Evolutionary conservation across 2,329 filamentous ascomycete species (phyloP).

Genomic region (Diaporthe eres): DNA sequence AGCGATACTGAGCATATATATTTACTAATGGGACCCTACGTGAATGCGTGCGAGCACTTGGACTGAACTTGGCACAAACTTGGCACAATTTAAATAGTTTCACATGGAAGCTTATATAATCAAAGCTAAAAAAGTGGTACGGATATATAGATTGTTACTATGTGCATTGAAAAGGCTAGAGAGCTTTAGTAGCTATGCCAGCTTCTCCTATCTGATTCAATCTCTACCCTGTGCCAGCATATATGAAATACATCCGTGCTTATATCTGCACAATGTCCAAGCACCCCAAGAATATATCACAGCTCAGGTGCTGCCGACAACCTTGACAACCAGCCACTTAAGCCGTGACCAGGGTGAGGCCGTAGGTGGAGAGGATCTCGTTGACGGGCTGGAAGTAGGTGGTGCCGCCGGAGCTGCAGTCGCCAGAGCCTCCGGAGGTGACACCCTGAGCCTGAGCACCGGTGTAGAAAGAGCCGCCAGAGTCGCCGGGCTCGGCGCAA

Average conservation of each 20-base stretch:
- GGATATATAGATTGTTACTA: neutral
- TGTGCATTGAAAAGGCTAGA: neutral
- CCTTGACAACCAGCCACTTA: neutral
- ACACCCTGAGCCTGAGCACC: slow-evolving; percentile 25
- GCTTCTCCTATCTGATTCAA: neutral
- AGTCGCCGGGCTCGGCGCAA: slow-evolving; percentile 27
- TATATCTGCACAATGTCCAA: neutral
- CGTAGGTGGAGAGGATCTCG: slow-evolving; percentile 26
- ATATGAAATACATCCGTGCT: neutral
- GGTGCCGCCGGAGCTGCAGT: slow-evolving; percentile 14
- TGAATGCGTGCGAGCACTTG: too few relatives aligned
- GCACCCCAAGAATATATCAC: neutral
- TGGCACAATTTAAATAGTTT: too few relatives aligned
- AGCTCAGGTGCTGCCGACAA: neutral
- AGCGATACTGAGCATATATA: too few relatives aligned
- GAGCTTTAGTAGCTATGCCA: neutral
- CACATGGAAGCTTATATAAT: too few relatives aligned
- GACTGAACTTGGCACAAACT: too few relatives aligned
- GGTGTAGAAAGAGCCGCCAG: slow-evolving; percentile 24
- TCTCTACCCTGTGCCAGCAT: neutral
- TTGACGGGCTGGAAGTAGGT: slow-evolving; percentile 35
- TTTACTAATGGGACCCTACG: too few relatives aligned
- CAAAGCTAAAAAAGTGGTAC: too few relatives aligned
- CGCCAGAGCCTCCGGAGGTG: slow-evolving; percentile 21
- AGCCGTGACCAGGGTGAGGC: slow-evolving; percentile 14